Base-by-base conservation (phyloP, 2,329 filamentous ascomycete genomes). In the Chrysoporthe deuterocubensis region DNA sequence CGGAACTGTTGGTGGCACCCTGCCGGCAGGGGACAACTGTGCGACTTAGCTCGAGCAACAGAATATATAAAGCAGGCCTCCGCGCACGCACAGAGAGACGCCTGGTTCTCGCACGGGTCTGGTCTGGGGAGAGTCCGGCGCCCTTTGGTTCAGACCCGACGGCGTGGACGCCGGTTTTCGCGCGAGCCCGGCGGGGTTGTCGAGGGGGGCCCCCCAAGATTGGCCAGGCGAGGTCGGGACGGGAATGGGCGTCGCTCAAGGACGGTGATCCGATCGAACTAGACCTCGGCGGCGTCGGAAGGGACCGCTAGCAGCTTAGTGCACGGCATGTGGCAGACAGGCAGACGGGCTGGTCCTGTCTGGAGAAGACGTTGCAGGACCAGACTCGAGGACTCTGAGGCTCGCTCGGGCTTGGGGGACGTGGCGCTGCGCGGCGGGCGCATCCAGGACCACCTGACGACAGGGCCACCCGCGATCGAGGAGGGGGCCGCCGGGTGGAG, bases 311-410 rank as follows among this genome's bases (percentile, higher is more conserved):
- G 57, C 13, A 5, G n/a, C 44, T 6, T 14, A 14, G 37, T 14
- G 57, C 32, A 18, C 57, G n/a, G 57, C 37, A 60, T 42, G 21
- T 60, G 57, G 40, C 40, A 60, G 57, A 13, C 11, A 42, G 18
- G 80, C 79, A 26, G 26, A 26, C 26, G 26, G 26, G 26, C 42
- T 66, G 60, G 18, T 72, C 14, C 34, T 34, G 14, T 43, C 18
- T 64, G 48, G 40, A 37, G 44, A 50, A 58, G 67, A 7, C 40
- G 37, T 13, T 59, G 57, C 9, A 6, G 21, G n/a, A 4, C 7
- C 21, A 54, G 50, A 40, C 37, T 7, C 5, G 37, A 40, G 9
- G 37, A 40, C 26, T 26, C 26, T 26, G 26, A 26, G 26, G 26
- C 26, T 26, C 26, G 26, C 26, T 26, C 26, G 26, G 37, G 37